Evolutionary conservation across 148 eudicot species (phyloP).

Genomic region (Euryodendron excelsum): DNA sequence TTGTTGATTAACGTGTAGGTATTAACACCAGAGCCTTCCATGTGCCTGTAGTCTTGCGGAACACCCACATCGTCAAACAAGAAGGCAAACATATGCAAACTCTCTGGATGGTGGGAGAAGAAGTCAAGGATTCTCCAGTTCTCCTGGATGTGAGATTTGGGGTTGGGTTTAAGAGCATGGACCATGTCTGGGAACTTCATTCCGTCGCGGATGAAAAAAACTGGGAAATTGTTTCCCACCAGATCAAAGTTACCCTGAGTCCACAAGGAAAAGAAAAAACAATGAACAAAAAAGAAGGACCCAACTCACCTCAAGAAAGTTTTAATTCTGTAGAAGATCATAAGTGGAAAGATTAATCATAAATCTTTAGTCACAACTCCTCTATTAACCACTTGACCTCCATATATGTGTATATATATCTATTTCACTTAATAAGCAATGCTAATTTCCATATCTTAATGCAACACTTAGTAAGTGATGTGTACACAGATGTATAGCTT

Average conservation of each 20-base stretch:
- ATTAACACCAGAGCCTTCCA: slow-evolving; percentile 94
- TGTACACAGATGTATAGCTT: not conserved
- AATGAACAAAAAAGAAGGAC: not conserved
- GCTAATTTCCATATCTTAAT: not conserved
- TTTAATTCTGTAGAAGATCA: not conserved
- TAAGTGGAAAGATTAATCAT: not conserved
- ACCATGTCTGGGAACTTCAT: slow-evolving; percentile 94
- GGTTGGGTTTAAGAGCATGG: slow-evolving; percentile 91
- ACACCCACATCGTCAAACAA: slow-evolving; percentile 83
- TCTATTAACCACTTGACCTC: not conserved
- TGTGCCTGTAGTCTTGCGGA: slow-evolving; percentile 84
- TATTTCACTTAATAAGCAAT: no score
- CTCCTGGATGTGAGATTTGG: slow-evolving; percentile 94
- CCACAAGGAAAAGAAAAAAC: slow-evolving; percentile 5
- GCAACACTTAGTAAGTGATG: not conserved
- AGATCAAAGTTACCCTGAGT: slow-evolving; percentile 91
- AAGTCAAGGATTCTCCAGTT: slow-evolving; percentile 88
- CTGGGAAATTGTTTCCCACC: slow-evolving; percentile 97
- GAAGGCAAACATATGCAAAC: slow-evolving; percentile 77
- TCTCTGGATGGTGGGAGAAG: slow-evolving; percentile 93
- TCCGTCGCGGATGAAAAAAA: slow-evolving; percentile 85
- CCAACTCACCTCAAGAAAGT: not conserved
- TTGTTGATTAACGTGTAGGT: slow-evolving; percentile 75
- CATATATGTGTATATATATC: no score
- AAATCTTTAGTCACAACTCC: not conserved